Evolutionary conservation across 306 rosid genomes (phyloP), one percentile per base, ranked within the genome.

Genomic region (Morella rubra): DNA sequence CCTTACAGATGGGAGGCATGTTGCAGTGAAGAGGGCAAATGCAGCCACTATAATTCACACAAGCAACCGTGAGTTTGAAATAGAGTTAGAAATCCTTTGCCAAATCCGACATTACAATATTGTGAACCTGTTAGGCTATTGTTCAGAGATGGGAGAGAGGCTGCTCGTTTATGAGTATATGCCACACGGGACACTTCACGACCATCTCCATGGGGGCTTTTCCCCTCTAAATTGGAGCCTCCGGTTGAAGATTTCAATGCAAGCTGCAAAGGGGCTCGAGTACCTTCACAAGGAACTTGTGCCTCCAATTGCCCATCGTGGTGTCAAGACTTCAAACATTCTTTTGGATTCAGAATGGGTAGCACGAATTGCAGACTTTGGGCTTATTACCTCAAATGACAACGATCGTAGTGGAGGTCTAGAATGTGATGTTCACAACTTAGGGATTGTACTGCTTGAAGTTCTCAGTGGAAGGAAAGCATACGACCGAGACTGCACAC

Each of bases 81-180:
- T 82, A 96, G 98, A 95, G 76, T 20, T 95, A 78, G 98, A 90
- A 68, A 83, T 90, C 71, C 88, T 95, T 5, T 89, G 97, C 88
- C 89, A 90, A 81, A 85, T 95, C 54, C 82, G 97, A 18, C 97
- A 95, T 67, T 72, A 76, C 64, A 90, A 83, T 72, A 85, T 92
- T 27, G 98, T 95, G 69, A 95, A 95, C 85, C 79, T 95, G 79
- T 76, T 95, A 49, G 98, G 98, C 40, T 95, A 95, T 61, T 92
- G 96, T 55, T 90, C 93, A 4, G 98, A 95, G 81, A 95, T 95
- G 98, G 98, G 98, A 1, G 98, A 95, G 80, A 89, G 98, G 80
- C 77, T 95, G 72, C 97, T 95, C 4, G 96, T 92, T 44, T 92
- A 92, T 24, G 97, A 95, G 83, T 95, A 85, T 45, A 95, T 95